Base-by-base conservation (phyloP, 768 basidiomycete species). In the Peribolospora kevripleyi region DNA sequence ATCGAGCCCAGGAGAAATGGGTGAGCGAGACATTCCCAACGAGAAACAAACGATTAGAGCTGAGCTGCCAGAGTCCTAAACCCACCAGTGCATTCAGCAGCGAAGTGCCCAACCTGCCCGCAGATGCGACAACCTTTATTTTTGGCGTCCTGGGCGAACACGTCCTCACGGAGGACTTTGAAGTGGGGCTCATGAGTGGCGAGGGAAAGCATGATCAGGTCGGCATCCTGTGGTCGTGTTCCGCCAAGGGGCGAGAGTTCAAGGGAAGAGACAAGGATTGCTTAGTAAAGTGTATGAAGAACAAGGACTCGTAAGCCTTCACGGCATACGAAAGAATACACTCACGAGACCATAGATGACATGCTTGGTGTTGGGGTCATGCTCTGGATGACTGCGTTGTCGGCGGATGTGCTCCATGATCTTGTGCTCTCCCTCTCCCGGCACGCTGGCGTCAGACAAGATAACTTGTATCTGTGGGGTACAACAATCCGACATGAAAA, bases 121-220 rank as follows among this genome's bases (percentile, higher is more conserved):
- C 93, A 98, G 53, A 80, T 81, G 59, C 86, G 82, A 70, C 93
- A 98, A 43, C 79, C 80, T 57, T 69, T 75, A 52, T 76, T 71
- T 51, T 73, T 76, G 4, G 54, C 59, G 9, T 42, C 55, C 51
- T 93, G 84, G 55, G 77, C 73, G 70, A 98, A 98, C 50, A 98
- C 93, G 68, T 98, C 93, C 69, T 98, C 93, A 66, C 93, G 80
- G 61, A 98, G 74, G 51, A 98, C 93, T 66, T 82, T 79, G 71
- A 98, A 98, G 66, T 91, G 70, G n/a, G 93, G 90, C 67, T 98
- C 93, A 65, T 98, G 93, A 37, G 93, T 98, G 50, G 93, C 93
- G 58, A 98, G 73, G 48, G 87, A 77, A 59, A 98, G 78, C 93
- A 98, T 98, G 67, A 98, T 98, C 48, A 98, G 75, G 76, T 98